These are phyloP conservation scores for Colletotrichum acutatum DNA, from an alignment of 2,329 filamentous ascomycete species.

Conservation along the genomic window DNA sequence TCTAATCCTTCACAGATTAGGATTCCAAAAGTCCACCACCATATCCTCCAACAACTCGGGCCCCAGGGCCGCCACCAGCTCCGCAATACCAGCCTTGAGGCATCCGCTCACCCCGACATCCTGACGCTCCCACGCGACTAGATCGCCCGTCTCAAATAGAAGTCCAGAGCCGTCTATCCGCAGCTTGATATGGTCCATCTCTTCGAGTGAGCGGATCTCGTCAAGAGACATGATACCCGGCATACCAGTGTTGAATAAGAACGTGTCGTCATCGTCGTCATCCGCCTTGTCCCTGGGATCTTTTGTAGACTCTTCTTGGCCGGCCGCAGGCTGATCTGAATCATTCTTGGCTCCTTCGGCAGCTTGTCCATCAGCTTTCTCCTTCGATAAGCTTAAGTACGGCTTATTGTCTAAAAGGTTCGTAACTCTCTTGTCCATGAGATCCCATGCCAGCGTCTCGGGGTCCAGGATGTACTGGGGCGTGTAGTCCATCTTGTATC, in stretches of 20 bases:
- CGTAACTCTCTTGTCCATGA: constrained; percentile 63
- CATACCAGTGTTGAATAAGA: constrained; percentile 71
- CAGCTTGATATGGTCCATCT: constrained; percentile 70
- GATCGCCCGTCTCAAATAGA: constrained; percentile 59
- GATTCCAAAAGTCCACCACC: constrained; percentile 65
- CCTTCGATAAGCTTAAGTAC: constrained; percentile 62
- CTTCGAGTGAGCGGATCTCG: constrained; percentile 64
- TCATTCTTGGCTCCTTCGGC: constrained; percentile 38
- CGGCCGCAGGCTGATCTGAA: neutral
- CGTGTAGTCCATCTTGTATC: constrained; percentile 83
- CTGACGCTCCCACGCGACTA: constrained; percentile 69
- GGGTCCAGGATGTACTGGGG: constrained; percentile 82
- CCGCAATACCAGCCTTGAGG: constrained; percentile 72
- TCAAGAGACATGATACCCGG: constrained; percentile 71
- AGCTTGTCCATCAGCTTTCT: constrained; percentile 38
- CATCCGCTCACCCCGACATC: constrained; percentile 55
- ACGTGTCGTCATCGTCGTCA: constrained; percentile 37
- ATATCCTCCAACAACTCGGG: constrained; percentile 66
- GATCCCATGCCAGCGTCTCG: constrained; percentile 70
- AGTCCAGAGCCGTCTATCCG: constrained; percentile 52
- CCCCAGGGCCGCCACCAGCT: constrained; percentile 75
- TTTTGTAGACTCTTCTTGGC: neutral
- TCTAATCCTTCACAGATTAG: neutral
- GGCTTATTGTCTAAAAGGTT: constrained; percentile 62
- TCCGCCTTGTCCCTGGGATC: constrained; percentile 18